A percentile compares a stretch with the other conserved stretches of the same genome.
These are phyloP conservation scores for Ophiognomonia clavigignenti-juglandacearum DNA, from an alignment of 2,329 filamentous ascomycete genomes.

Conservation along the genomic window DNA sequence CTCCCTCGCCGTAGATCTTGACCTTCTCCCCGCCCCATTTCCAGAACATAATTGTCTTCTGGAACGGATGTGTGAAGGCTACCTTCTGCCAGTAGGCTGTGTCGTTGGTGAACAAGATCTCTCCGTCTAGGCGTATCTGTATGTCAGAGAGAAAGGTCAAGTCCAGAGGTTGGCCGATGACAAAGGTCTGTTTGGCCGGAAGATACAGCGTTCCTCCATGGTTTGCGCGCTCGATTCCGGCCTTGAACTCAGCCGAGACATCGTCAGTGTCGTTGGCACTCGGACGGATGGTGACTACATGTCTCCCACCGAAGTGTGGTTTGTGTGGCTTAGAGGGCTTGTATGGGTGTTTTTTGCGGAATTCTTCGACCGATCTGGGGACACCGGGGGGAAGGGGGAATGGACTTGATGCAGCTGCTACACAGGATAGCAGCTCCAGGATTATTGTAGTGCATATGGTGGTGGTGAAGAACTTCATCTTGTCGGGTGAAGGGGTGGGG, in stretches of 20 bases:
- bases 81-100: conserved; percentile 38
- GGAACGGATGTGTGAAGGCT: conserved; percentile 36
- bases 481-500: too few species aligned
- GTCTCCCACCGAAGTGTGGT: conserved; percentile 20
- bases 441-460: conserved; percentile 14
- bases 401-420: conserved; percentile 14
- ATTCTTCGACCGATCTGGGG: conserved; percentile 31
- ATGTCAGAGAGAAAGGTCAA: conserved; percentile 53
- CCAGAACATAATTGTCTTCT: conserved; percentile 56
- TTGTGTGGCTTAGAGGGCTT: conserved; percentile 16
- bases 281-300: conserved; percentile 42
- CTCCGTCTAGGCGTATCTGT: conserved; percentile 54
- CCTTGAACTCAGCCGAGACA: conserved; percentile 49
- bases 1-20: conserved; percentile 52
- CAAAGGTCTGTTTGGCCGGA: conserved; percentile 46
- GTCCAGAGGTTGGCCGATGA: conserved; percentile 56
- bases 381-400: conserved; percentile 25
- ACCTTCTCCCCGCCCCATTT: conserved; percentile 59
- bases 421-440: conserved; percentile 20
- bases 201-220: conserved; percentile 53
- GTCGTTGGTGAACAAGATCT: conserved; percentile 43
- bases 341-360: conserved; percentile 34
- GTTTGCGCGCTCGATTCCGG: conserved; percentile 51
- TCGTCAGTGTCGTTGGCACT: conserved; percentile 52
- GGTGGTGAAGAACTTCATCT: conserved; percentile 19